These are phyloP conservation scores for Boletus tomentosulus DNA, from an alignment of 768 basidiomycete genomes.

Conservation along the genomic window DNA sequence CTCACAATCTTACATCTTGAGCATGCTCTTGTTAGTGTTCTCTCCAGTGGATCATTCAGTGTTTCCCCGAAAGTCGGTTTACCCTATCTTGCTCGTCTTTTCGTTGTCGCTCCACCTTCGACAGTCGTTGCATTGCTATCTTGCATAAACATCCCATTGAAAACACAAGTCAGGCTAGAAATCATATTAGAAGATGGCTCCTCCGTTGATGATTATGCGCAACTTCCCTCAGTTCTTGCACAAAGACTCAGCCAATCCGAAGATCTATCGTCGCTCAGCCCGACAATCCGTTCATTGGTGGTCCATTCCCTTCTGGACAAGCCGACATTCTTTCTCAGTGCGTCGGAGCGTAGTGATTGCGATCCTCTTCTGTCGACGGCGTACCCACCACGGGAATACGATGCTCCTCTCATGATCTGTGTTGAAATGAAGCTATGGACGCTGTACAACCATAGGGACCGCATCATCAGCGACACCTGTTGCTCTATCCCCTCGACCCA, in stretches of 20 bases:
- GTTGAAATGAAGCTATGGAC: not conserved
- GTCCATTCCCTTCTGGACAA: not conserved
- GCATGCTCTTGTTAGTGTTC: slow-evolving; percentile 20
- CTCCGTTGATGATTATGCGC: not conserved
- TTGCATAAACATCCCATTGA: not conserved
- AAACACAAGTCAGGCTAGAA: not conserved
- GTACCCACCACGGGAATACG: not conserved
- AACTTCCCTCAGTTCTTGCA: not conserved
- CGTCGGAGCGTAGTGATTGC: not conserved
- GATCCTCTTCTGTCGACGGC: not conserved
- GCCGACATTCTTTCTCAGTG: not conserved
- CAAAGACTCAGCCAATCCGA: not conserved
- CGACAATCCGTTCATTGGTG: not conserved
- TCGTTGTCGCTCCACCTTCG: not conserved
- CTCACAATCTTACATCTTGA: slow-evolving; percentile 26
- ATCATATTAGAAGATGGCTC: too few relatives aligned
- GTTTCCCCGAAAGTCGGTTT: not conserved
- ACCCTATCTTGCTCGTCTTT: not conserved
- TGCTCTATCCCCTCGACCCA: not conserved
- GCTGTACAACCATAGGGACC: not conserved
- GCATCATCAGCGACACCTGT: not conserved
- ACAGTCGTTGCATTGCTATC: not conserved
- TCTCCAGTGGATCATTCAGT: not conserved
- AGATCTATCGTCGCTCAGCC: not conserved
- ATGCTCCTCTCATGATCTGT: not conserved